These are phyloP conservation scores for Populus ilicifolia DNA, from an alignment of 345 rosid genomes.

Conservation along the genomic window DNA sequence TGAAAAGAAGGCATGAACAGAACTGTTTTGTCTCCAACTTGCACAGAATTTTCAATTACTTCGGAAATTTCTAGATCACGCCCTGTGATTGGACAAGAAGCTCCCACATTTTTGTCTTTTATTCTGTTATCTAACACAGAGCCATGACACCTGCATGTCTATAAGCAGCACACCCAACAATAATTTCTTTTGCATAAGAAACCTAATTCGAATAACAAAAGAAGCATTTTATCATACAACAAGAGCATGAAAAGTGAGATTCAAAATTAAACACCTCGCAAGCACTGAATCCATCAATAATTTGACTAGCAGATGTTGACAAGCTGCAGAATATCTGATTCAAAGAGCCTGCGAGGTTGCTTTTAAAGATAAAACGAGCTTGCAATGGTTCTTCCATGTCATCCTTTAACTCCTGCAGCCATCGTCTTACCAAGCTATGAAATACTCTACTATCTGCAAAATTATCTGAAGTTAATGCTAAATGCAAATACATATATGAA, in stretches of 20 bases:
- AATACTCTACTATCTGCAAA: conserved; percentile 53
- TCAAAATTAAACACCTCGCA: conserved; percentile 46
- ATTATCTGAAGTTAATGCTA: conserved; percentile 6
- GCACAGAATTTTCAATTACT: conserved; percentile 54
- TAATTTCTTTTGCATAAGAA: neutral
- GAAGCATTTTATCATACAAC: neutral
- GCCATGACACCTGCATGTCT: conserved; percentile 87
- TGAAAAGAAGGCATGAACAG: conserved; percentile 57
- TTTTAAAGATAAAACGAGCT: conserved; percentile 58
- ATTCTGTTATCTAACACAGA: conserved; percentile 30
- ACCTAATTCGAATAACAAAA: neutral
- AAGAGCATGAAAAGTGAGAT: neutral
- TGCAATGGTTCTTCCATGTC: conserved; percentile 63
- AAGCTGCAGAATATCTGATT: conserved; percentile 66
- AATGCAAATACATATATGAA: neutral
- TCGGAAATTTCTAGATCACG: conserved; percentile 40
- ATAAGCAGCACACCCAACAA: conserved; percentile 14
- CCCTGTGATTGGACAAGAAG: conserved; percentile 52
- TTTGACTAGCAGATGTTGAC: conserved; percentile 42
- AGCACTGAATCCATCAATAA: conserved; percentile 53
- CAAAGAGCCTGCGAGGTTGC: conserved; percentile 50
- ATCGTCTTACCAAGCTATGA: conserved; percentile 63
- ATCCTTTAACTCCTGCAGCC: conserved; percentile 73
- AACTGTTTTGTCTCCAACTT: conserved; percentile 58
- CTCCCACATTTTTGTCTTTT: conserved; percentile 28